These are phyloP conservation scores for Adansonia grandidieri DNA, from an alignment of 441 rosid genomes.

Conservation along the genomic window DNA sequence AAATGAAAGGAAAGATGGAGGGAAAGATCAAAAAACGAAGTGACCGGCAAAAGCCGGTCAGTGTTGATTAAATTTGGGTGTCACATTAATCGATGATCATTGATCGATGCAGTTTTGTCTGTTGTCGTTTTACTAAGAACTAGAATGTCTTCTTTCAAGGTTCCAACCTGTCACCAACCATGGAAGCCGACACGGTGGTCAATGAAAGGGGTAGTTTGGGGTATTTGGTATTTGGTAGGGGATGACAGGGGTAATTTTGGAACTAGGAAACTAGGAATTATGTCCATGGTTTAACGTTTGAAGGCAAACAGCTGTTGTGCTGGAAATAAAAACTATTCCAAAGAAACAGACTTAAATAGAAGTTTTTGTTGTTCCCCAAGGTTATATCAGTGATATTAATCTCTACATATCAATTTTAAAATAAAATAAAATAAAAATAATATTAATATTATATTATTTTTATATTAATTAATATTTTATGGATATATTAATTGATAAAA, in stretches of 20 bases:
- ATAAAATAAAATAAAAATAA: no score
- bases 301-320: neutral
- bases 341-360: no score
- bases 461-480: no score
- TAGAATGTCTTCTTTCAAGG: conserved; percentile 17
- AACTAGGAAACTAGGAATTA: neutral
- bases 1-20: neutral
- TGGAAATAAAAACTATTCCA: no score
- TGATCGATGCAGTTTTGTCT: neutral
- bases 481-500: no score
- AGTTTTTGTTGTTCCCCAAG: no score
- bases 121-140: conserved; percentile 17
- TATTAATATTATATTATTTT: no score
- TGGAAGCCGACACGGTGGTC: conserved; percentile 23
- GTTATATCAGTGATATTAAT: no score
- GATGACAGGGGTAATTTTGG: neutral
- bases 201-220: neutral
- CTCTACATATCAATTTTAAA: no score
- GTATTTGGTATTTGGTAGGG: neutral
- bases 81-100: conserved; percentile 7
- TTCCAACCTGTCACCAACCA: conserved; percentile 28
- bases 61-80: neutral
- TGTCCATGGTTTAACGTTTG: neutral
- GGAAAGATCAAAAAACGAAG: neutral
- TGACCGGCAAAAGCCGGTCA: conserved; percentile 34